Evolutionary conservation across 202 grass and related monocot genomes (phyloP).

Genomic region (Dendrocalamus latiflorus): DNA sequence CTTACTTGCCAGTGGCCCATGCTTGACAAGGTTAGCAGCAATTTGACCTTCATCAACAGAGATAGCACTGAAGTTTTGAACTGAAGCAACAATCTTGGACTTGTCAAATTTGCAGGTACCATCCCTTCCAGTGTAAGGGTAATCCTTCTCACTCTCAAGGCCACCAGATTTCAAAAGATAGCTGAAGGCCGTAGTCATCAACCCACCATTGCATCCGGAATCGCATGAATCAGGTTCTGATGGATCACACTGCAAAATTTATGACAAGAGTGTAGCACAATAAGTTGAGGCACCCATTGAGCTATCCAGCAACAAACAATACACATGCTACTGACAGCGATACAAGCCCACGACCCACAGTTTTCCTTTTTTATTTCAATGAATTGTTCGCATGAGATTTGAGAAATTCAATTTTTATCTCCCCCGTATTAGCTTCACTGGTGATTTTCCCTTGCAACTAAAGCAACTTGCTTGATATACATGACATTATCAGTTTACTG

Average conservation of each 20-base stretch:
- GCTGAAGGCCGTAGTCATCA: conserved; percentile 83
- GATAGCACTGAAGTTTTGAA: conserved; percentile 78
- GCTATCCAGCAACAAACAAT: neutral
- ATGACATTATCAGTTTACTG: neutral
- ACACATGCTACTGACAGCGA: neutral
- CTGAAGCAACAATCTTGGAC: conserved; percentile 78
- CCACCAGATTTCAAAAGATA: conserved; percentile 87
- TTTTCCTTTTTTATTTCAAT: no score
- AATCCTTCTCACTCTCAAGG: conserved; percentile 78
- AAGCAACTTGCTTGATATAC: no score
- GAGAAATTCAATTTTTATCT: no score
- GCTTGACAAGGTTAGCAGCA: conserved; percentile 82
- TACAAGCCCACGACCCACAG: no score
- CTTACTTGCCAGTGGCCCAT: conserved; percentile 85
- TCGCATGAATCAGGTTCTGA: conserved; percentile 72
- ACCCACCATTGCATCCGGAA: conserved; percentile 81
- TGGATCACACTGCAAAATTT: conserved; percentile 64
- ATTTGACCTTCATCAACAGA: conserved; percentile 83
- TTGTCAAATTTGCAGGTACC: conserved; percentile 78
- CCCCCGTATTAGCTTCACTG: no score
- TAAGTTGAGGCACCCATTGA: neutral
- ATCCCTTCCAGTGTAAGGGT: conserved; percentile 75
- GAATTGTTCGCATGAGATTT: no score
- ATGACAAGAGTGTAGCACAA: neutral
- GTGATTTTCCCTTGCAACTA: no score